Evolutionary conservation across 192 early-diverging fungal species (phyloP).

Genomic region (Funneliformis geosporum): DNA sequence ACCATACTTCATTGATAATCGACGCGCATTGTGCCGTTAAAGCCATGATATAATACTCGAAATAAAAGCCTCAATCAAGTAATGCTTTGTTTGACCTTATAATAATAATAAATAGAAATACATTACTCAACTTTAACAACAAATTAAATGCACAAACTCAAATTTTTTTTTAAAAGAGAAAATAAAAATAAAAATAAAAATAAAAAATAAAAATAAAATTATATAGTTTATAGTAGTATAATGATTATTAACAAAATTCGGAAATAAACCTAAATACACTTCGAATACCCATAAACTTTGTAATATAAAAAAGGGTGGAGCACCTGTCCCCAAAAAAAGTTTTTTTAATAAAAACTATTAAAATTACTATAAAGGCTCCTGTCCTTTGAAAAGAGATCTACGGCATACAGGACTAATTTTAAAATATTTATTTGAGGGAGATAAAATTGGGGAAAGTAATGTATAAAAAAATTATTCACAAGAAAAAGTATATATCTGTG

Average conservation of each 20-base stretch:
- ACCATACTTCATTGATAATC: too few species aligned
- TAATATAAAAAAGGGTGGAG: constrained; percentile 20
- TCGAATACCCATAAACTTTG: neutral
- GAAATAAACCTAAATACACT: neutral
- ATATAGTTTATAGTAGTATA: neutral
- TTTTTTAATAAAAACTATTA: constrained; percentile 21
- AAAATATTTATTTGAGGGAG: neutral
- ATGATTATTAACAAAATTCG: neutral
- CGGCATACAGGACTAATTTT: constrained; percentile 3
- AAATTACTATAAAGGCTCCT: constrained; percentile 8
- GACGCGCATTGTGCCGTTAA: too few species aligned
- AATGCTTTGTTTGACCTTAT: too few species aligned
- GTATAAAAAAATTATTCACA: constrained; percentile 26
- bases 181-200: too few species aligned
- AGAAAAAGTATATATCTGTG: constrained; percentile 19
- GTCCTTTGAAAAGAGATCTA: constrained; percentile 17
- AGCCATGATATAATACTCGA: too few species aligned
- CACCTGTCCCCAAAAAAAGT: constrained; percentile 27
- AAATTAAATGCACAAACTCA: neutral
- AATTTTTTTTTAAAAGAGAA: neutral
- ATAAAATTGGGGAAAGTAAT: neutral
- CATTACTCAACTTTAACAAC: neutral
- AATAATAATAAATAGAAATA: neutral
- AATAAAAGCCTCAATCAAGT: too few species aligned
- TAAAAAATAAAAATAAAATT: constrained; percentile 16